Percentiles rank a stretch among this genome's conserved stretches.
These are phyloP conservation scores for Nicotiana tabacum DNA, from an alignment of 257 asterid genomes.

Conservation along the genomic window DNA sequence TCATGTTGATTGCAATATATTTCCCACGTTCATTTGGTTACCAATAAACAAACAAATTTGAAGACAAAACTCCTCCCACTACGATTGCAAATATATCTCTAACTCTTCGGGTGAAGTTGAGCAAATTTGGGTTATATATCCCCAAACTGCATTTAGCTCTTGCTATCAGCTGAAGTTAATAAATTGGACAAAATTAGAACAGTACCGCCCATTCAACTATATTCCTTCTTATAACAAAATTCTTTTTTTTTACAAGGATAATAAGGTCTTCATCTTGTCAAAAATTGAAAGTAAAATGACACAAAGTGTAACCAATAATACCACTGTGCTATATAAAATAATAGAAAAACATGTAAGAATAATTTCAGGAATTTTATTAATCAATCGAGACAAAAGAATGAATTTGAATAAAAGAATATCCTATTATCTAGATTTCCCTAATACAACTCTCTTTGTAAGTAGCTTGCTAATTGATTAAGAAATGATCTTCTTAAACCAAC, in stretches of 20 bases:
- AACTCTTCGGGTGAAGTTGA: no score
- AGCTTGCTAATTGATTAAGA: not conserved
- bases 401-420: constrained; percentile 5
- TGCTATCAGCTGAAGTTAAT: not conserved
- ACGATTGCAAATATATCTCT: not conserved
- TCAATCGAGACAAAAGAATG: not conserved
- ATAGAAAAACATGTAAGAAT: not conserved
- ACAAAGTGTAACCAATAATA: not conserved
- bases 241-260: not conserved
- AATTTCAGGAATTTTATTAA: not conserved
- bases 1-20: not conserved
- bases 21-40: not conserved
- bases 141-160: not conserved
- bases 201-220: not conserved
- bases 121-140: not conserved
- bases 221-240: not conserved
- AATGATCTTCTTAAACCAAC: constrained; percentile 23
- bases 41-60: not conserved
- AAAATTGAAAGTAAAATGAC: not conserved
- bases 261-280: not conserved
- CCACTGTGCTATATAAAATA: not conserved
- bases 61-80: not conserved
- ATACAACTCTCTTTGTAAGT: not conserved
- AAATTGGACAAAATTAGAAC: not conserved
- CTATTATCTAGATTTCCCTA: not conserved